These are phyloP conservation scores for Sideroxylon spinosum DNA, from an alignment of 179 eudicot genomes.

Conservation along the genomic window DNA sequence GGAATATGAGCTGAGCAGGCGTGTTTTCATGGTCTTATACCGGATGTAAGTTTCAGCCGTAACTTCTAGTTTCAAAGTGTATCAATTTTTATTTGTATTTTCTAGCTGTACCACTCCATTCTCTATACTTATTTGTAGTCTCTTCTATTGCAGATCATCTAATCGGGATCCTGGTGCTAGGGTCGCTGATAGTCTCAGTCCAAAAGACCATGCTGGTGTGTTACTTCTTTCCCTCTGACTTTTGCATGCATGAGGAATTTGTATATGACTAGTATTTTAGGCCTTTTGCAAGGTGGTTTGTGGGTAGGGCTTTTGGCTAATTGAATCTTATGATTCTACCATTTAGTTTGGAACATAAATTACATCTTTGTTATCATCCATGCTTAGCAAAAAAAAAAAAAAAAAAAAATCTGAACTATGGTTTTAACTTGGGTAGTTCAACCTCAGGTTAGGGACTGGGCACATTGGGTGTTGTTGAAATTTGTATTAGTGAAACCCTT, in stretches of 20 bases:
- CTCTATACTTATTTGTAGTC: slow-evolving; percentile 5
- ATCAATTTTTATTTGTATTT: background rate
- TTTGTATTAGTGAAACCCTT: background rate
- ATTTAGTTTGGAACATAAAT: too few species aligned
- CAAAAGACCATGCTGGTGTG: slow-evolving; percentile 83
- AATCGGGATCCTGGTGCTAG: slow-evolving; percentile 78
- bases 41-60: slow-evolving; percentile 57
- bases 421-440: background rate
- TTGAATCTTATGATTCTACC: too few species aligned
- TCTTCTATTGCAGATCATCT: slow-evolving; percentile 59
- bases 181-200: slow-evolving; percentile 61
- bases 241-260: background rate
- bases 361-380: too few species aligned
- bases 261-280: background rate
- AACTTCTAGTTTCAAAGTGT: background rate
- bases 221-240: slow-evolving; percentile 15
- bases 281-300: too few species aligned
- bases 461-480: background rate
- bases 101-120: background rate
- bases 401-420: background rate
- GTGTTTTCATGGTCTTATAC: slow-evolving; percentile 86
- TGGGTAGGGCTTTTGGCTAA: too few species aligned
- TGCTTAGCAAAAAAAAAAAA: too few species aligned
- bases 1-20: slow-evolving; percentile 76
- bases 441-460: background rate